Evolutionary conservation across 2,329 filamentous ascomycete genomes (phyloP), one percentile per base, ranked within the genome.

Genomic region (Didymella arachidicola): DNA sequence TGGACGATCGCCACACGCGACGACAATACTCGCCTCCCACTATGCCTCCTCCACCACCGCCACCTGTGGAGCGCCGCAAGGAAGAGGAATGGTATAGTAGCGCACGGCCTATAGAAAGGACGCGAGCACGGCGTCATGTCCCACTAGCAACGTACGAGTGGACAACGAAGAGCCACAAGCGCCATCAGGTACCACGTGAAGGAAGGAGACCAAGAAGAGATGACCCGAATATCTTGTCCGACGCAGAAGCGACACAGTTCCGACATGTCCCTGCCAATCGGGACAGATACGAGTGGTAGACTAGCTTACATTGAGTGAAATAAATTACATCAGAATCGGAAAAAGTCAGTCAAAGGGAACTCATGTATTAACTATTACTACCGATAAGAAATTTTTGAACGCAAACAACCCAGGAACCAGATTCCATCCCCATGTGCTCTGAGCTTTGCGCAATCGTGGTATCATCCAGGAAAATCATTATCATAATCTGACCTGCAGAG

Each of bases 391-490:
- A 59, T 45, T 59, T 59, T 51, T 7, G 14, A 36, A 43, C 27
- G 45, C 56, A 46, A 14, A 26, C 39, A 36, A 48, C 22, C 42
- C 22, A 18, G 12, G 45, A 53, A 18, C 19, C 39, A 51, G 43
- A 53, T 43, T 46, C 54, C 48, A 12, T 59, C 53, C 61, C 45
- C 27, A 45, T 52, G 49, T 56, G 45, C 57, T 48, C 36, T 43
- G 41, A 45, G 56, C 50, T 38, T 47, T 50, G 58, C 62, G 64
- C 63, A 64, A 60, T 62, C 60, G 67, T 75, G 72, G 71, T 75
- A 75, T 75, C 71, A 73, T 72, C 68, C 61, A 64, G 61, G 59
- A 64, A 58, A 65, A 32, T 67, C 64, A 53, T 72, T 51, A 67
- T 65, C 62, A 57, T 62, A 54, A 60, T 51, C 19, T 50, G 53